Evolutionary conservation across 148 eudicot species (phyloP).

Genomic region (Mesembryanthemum crystallinum): DNA sequence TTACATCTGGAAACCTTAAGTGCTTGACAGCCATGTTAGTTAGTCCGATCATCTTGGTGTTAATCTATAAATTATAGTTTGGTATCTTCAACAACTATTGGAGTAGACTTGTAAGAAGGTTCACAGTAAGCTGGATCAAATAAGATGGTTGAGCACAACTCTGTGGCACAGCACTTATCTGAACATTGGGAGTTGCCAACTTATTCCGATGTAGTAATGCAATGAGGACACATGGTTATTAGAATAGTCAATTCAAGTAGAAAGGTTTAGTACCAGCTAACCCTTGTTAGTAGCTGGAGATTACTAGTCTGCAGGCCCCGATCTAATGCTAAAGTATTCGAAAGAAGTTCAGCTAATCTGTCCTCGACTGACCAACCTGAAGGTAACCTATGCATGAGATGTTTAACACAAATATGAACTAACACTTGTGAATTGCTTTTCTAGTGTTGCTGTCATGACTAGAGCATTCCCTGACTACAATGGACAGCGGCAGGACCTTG

Average conservation of each 20-base stretch:
- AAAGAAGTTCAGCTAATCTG: neutral
- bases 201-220: neutral
- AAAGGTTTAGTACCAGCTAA: neutral
- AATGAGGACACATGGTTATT: neutral
- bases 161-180: neutral
- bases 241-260: neutral
- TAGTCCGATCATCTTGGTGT: too few species aligned
- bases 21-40: too few species aligned
- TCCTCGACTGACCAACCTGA: neutral
- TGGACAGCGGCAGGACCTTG: conserved; percentile 41
- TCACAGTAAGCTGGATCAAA: neutral
- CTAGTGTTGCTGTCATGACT: conserved; percentile 97
- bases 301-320: neutral
- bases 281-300: neutral
- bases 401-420: conserved; percentile 9
- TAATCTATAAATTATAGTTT: too few species aligned
- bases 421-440: conserved; percentile 14
- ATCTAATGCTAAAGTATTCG: neutral
- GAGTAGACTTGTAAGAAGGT: neutral
- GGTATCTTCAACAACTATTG: neutral
- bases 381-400: neutral
- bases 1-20: too few species aligned
- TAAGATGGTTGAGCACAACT: neutral
- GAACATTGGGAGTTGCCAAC: neutral
- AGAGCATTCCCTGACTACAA: conserved; percentile 71